Percentiles rank a stretch among this genome's conserved stretches.
Evolutionary conservation across 768 basidiomycete species (phyloP).

Genomic region (Collybia sp.): DNA sequence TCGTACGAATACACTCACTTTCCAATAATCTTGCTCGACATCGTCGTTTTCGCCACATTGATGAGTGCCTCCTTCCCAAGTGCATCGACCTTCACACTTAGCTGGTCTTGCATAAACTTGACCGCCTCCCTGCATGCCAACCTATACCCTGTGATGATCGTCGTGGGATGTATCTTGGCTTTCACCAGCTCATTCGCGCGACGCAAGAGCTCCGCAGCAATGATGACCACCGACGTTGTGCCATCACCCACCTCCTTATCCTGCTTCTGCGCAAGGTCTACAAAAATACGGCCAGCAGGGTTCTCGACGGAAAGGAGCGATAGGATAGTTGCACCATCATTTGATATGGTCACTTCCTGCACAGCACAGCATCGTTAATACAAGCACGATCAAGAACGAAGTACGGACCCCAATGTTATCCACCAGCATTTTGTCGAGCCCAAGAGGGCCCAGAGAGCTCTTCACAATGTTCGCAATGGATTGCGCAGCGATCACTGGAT

Average conservation of each 20-base stretch:
- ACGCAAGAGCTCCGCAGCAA: slow-evolving; percentile 94
- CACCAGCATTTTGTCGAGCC: slow-evolving; percentile 95
- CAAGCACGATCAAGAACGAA: not conserved
- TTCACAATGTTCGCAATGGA: slow-evolving; percentile 98
- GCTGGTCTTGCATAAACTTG: slow-evolving; percentile 95
- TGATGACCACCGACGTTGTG: slow-evolving; percentile 96
- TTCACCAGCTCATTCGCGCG: slow-evolving; percentile 98
- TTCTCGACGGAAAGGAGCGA: slow-evolving; percentile 92
- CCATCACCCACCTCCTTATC: slow-evolving; percentile 99
- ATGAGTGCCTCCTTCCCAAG: slow-evolving; percentile 90
- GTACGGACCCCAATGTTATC: slow-evolving; percentile 90
- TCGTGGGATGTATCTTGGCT: slow-evolving; percentile 97
- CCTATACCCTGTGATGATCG: slow-evolving; percentile 97
- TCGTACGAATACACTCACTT: slow-evolving; percentile 56
- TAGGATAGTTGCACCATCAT: slow-evolving; percentile 99
- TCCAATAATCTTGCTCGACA: slow-evolving; percentile 98
- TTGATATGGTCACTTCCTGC: slow-evolving; percentile 98
- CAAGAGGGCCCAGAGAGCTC: slow-evolving; percentile 92
- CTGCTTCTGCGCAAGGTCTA: slow-evolving; percentile 97
- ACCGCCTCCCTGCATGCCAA: slow-evolving; percentile 97
- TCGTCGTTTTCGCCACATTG: slow-evolving; percentile 96
- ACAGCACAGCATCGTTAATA: slow-evolving; percentile 4
- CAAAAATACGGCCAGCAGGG: slow-evolving; percentile 95
- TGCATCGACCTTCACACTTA: slow-evolving; percentile 90
- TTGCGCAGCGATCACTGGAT: slow-evolving; percentile 86